Conservation (phyloP, 495 filamentous ascomycete genomes). For the Pyrenula massariospora region DNA sequence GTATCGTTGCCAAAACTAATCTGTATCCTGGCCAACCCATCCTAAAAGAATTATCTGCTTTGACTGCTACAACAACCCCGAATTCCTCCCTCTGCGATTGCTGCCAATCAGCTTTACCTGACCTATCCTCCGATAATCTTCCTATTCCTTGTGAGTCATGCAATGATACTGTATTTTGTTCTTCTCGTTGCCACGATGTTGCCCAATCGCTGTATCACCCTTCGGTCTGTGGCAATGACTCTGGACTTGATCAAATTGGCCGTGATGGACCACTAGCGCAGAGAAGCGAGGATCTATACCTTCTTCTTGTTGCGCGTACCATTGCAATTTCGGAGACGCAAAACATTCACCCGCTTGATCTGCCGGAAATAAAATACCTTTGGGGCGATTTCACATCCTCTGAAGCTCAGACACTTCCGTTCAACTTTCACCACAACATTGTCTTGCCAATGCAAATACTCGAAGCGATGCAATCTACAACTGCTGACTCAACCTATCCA, state of each 20-base stretch:
- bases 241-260: constrained; percentile 64
- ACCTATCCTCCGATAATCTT: constrained; percentile 29
- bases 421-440: constrained; percentile 79
- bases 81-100: constrained; percentile 77
- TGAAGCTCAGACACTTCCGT: constrained; percentile 48
- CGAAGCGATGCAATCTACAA: constrained; percentile 53
- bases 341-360: constrained; percentile 66
- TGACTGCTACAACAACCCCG: constrained; percentile 72
- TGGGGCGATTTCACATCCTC: constrained; percentile 64
- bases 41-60: constrained; percentile 62
- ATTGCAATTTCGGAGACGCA: constrained; percentile 82
- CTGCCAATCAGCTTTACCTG: constrained; percentile 64
- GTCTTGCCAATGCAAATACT: constrained; percentile 73
- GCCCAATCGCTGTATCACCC: constrained; percentile 75
- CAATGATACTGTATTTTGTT: constrained; percentile 80
- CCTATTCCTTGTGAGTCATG: constrained; percentile 61
- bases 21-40: constrained; percentile 68
- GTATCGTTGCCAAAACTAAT: constrained; percentile 76
- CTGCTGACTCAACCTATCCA: constrained; percentile 35
- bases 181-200: constrained; percentile 51
- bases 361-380: constrained; percentile 79
- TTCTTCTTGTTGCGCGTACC: constrained; percentile 64
- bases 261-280: constrained; percentile 61
- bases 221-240: constrained; percentile 67
- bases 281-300: constrained; percentile 66